phyloP scores from a whole-genome alignment of 768 basidiomycete species.

The Xanthoconium stramineum region DNA sequence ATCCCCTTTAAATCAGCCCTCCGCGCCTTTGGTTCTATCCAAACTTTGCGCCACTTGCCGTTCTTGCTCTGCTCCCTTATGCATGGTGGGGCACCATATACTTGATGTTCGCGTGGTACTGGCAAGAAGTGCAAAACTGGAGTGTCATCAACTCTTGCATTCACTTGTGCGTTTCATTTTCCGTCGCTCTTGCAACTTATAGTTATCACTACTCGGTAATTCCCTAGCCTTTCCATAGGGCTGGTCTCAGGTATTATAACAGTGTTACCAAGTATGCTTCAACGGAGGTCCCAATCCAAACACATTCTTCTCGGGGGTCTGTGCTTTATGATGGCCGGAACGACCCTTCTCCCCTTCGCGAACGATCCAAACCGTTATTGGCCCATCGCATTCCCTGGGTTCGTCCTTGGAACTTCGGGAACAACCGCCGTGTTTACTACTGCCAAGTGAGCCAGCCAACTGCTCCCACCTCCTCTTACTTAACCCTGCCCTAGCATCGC shows the following conservation, averaged over 20 bases:
- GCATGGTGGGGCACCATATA: background rate
- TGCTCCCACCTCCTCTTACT: background rate
- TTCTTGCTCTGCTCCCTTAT: background rate
- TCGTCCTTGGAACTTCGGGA: background rate
- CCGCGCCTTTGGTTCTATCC: background rate
- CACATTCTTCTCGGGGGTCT: background rate
- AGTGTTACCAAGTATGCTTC: background rate
- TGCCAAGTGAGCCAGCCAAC: background rate
- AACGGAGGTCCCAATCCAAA: background rate
- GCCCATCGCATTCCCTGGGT: background rate
- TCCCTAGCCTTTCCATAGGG: background rate
- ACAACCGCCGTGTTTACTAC: background rate
- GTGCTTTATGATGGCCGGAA: background rate
- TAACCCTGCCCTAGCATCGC: background rate
- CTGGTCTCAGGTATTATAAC: background rate
- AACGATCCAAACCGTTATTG: background rate
- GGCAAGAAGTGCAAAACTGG: background rate
- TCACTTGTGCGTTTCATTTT: background rate
- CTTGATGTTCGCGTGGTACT: background rate
- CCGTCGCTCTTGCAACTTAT: background rate
- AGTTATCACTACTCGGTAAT: background rate
- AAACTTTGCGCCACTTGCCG: background rate
- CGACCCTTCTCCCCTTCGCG: background rate
- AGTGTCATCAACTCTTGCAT: background rate
- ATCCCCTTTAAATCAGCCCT: background rate